Conservation (phyloP, 2,329 filamentous ascomycete species). For the Fusarium sp. region DNA sequence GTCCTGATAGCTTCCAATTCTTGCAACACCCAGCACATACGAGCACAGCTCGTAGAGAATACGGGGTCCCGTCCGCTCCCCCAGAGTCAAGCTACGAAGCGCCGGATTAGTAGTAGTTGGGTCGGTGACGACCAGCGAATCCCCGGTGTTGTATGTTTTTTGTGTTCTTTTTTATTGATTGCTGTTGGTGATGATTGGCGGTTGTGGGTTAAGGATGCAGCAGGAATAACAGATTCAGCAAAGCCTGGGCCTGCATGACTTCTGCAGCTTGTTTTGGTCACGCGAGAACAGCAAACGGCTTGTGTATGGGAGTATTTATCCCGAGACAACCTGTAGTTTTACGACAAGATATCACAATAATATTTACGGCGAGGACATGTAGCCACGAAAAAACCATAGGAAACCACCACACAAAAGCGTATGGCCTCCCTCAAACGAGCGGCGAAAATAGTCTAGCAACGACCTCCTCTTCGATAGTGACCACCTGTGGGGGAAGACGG, state of each 20-base stretch:
- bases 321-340: neutral
- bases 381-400: conserved; percentile 61
- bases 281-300: no score
- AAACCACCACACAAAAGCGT: conserved; percentile 58
- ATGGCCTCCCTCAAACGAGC: conserved; percentile 63
- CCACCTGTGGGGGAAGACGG: conserved; percentile 45
- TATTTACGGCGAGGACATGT: conserved; percentile 50
- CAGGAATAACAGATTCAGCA: no score
- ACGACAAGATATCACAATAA: conserved; percentile 13
- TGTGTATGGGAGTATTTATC: no score
- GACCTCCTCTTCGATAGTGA: conserved; percentile 38
- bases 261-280: no score
- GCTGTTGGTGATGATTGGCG: neutral
- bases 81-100: conserved; percentile 35
- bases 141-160: conserved; percentile 40
- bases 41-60: conserved; percentile 37
- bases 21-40: conserved; percentile 23
- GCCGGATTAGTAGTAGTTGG: conserved; percentile 41
- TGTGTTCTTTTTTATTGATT: conserved; percentile 5
- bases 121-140: conserved; percentile 41
- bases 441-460: conserved; percentile 59
- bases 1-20: neutral
- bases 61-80: conserved; percentile 43
- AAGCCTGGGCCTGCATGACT: no score
- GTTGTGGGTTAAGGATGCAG: no score